A percentile compares a stretch with the other conserved stretches of the same genome.
These are phyloP conservation scores for Claviceps lovelessii DNA, from an alignment of 2,329 filamentous ascomycete genomes.

Conservation along the genomic window DNA sequence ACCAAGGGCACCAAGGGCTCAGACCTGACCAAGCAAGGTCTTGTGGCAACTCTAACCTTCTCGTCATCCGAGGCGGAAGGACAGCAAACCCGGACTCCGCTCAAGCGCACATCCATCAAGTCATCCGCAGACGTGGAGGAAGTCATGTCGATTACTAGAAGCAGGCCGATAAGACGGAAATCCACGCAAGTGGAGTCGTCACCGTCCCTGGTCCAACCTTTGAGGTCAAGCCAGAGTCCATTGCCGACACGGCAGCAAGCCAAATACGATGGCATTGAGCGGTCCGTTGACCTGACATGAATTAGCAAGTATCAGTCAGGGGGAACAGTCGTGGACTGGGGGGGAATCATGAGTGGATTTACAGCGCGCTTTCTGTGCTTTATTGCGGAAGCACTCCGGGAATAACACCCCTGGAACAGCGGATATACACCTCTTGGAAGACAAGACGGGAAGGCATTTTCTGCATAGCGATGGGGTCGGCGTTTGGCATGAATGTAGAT, in stretches of 20 bases:
- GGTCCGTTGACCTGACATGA: conserved; percentile 9
- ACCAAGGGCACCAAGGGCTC: not conserved
- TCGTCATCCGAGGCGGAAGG: conserved; percentile 5
- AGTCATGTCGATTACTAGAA: not conserved
- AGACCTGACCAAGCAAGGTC: not conserved
- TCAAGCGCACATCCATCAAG: not conserved
- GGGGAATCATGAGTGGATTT: not conserved
- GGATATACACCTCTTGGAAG: not conserved
- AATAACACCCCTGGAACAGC: too few relatives aligned
- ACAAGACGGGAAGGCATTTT: conserved; percentile 3
- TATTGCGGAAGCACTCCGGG: too few relatives aligned
- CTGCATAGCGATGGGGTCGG: conserved; percentile 6
- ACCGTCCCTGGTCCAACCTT: conserved; percentile 3
- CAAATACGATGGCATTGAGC: conserved; percentile 20
- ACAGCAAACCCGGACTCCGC: not conserved
- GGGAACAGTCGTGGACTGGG: too few relatives aligned
- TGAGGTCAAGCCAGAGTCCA: conserved; percentile 2
- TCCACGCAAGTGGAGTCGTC: not conserved
- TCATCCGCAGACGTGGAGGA: conserved; percentile 2
- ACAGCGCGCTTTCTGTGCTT: too few relatives aligned
- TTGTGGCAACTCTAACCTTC: conserved; percentile 2
- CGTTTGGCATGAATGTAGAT: not conserved
- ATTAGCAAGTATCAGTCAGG: not conserved
- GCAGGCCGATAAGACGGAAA: not conserved
- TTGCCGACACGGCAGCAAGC: not conserved